phyloP scores from a whole-genome alignment of 2,329 filamentous ascomycete genomes.

The Penicillium fuscoglaucum region DNA sequence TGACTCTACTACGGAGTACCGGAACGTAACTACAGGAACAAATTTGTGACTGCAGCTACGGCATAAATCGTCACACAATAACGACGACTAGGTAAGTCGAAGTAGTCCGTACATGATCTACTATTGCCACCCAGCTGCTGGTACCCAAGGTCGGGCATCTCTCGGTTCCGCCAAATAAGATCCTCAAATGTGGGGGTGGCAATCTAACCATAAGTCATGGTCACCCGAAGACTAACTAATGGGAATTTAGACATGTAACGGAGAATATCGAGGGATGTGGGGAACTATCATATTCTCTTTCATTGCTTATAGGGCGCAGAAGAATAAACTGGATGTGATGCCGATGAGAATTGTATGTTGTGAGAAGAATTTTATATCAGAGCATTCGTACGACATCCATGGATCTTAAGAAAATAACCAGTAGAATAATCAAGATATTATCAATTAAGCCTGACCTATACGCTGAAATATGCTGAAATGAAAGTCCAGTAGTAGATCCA shows the following conservation, averaged over 20 bases:
- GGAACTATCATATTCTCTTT: not conserved
- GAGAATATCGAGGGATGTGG: not conserved
- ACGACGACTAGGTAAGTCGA: not conserved
- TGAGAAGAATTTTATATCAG: not conserved
- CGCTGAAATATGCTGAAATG: not conserved
- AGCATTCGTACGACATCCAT: not conserved
- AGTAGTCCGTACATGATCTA: not conserved
- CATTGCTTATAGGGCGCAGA: not conserved
- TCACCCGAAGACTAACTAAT: too few species aligned
- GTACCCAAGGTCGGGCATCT: not conserved
- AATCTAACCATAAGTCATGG: not conserved
- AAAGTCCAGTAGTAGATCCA: not conserved
- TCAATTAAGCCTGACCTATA: not conserved
- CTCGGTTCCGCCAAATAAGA: not conserved
- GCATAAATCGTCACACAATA: not conserved
- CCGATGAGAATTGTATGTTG: too few species aligned
- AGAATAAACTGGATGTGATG: too few species aligned
- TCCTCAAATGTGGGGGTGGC: slow-evolving; percentile 6
- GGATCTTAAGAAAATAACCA: too few species aligned
- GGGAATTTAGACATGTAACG: not conserved
- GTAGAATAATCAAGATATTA: not conserved
- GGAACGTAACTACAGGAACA: not conserved
- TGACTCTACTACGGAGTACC: too few species aligned
- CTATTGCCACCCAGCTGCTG: not conserved
- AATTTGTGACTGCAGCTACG: not conserved